Evolutionary conservation across 331 rosid genomes (phyloP).

Genomic region (Ulmus americana): DNA sequence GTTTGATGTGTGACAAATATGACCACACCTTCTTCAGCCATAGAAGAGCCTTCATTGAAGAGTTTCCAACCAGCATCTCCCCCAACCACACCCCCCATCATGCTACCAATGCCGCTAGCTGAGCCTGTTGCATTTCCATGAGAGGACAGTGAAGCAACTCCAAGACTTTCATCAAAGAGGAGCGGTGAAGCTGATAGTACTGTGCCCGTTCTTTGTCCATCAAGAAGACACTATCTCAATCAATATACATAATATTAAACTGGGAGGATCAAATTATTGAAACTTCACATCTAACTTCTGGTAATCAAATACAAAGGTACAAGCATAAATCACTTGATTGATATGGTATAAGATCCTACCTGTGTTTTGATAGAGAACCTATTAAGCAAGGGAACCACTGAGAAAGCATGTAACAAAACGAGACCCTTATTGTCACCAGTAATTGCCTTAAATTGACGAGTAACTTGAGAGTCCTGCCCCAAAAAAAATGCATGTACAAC

Average conservation of each 20-base stretch:
- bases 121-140: slow-evolving; percentile 54
- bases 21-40: slow-evolving; percentile 85
- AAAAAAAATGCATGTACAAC: slow-evolving; percentile 80
- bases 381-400: slow-evolving; percentile 67
- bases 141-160: slow-evolving; percentile 48
- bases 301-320: neutral
- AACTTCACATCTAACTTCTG: slow-evolving; percentile 6
- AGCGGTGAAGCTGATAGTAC: slow-evolving; percentile 90
- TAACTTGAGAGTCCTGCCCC: slow-evolving; percentile 85
- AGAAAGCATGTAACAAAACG: slow-evolving; percentile 68
- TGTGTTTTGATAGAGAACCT: slow-evolving; percentile 72
- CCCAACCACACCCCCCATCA: slow-evolving; percentile 95
- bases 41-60: slow-evolving; percentile 84
- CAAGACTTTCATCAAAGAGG: slow-evolving; percentile 57
- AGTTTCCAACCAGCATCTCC: slow-evolving; percentile 96
- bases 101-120: slow-evolving; percentile 77
- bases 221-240: slow-evolving; percentile 79
- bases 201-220: slow-evolving; percentile 82
- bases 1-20: slow-evolving; percentile 89
- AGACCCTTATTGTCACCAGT: slow-evolving; percentile 95
- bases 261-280: slow-evolving; percentile 14
- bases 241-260: slow-evolving; percentile 33
- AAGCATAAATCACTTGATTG: slow-evolving; percentile 17
- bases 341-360: slow-evolving; percentile 43
- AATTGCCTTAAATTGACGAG: slow-evolving; percentile 85